A percentile compares a stretch with the other conserved stretches of the same genome.
Conservation (phyloP, 345 rosid genomes). For the Corymbia maculata region DNA sequence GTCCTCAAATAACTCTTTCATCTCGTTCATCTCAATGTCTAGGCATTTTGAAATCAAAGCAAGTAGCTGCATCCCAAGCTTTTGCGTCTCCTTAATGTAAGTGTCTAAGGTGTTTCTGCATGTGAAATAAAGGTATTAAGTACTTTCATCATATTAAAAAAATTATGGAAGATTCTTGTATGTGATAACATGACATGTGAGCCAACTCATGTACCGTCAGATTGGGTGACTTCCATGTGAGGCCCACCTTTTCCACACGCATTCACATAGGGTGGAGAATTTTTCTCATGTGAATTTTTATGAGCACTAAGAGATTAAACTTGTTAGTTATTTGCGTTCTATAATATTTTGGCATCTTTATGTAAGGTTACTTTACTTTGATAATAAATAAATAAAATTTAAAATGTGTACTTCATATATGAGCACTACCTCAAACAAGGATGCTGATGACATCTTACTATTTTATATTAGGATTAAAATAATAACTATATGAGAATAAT, state of each 20-base stretch:
- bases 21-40: slow-evolving; percentile 1
- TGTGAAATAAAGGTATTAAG: background rate
- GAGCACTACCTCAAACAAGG: background rate
- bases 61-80: slow-evolving; percentile 8
- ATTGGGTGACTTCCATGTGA: background rate
- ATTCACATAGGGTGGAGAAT: background rate
- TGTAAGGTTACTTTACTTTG: background rate
- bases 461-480: background rate
- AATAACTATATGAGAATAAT: background rate
- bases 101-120: slow-evolving; percentile 16
- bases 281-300: background rate
- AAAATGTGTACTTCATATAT: background rate
- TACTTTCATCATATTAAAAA: background rate
- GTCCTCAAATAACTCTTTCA: slow-evolving; percentile 21
- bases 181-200: background rate
- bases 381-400: too few relatives aligned
- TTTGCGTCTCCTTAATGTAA: slow-evolving; percentile 14
- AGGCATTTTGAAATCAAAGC: slow-evolving; percentile 2
- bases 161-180: background rate
- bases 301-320: background rate
- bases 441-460: background rate
- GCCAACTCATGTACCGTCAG: background rate
- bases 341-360: background rate
- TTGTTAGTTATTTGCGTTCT: background rate
- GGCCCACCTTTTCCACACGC: background rate